A percentile compares a stretch with the other conserved stretches of the same genome.
These are phyloP conservation scores for Apiotrichum domesticum DNA, from an alignment of 1,284 basidiomycete species.

Conservation along the genomic window DNA sequence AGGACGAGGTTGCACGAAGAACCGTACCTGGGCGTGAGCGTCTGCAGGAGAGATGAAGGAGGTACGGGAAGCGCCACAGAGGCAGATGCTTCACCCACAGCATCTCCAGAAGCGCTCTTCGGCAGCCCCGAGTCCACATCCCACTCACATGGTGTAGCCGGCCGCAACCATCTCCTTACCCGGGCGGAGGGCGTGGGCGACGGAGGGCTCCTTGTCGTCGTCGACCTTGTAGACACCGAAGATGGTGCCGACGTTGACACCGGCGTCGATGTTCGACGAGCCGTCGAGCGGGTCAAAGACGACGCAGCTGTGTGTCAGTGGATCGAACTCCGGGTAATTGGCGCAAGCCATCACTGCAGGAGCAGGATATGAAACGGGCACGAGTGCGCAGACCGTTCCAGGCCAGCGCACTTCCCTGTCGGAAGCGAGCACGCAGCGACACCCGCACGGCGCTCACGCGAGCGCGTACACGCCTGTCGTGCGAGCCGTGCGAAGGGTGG, in stretches of 20 bases:
- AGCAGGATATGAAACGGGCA: too few species aligned
- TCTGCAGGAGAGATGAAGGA: neutral
- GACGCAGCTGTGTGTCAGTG: conserved; percentile 57
- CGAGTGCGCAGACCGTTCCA: too few species aligned
- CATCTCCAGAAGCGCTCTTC: too few species aligned
- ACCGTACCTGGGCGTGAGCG: conserved; percentile 66
- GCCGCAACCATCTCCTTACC: conserved; percentile 98
- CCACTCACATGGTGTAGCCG: conserved; percentile 81
- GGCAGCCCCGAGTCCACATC: too few species aligned
- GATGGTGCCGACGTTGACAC: conserved; percentile 99
- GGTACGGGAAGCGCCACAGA: neutral
- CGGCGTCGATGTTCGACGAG: conserved; percentile 97
- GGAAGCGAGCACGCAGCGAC: too few species aligned
- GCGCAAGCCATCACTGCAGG: too few species aligned
- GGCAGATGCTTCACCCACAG: too few species aligned
- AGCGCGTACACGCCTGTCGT: too few species aligned
- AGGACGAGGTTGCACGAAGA: conserved; percentile 97
- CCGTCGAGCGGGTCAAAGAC: conserved; percentile 99
- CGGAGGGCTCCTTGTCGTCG: conserved; percentile 66
- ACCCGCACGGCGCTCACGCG: too few species aligned
- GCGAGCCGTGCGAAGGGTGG: too few species aligned
- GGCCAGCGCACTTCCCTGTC: too few species aligned
- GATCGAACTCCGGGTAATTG: too few species aligned
- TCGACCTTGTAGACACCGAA: conserved; percentile 91
- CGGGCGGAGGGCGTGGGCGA: conserved; percentile 86